Conservation (phyloP, 495 filamentous ascomycete genomes). For the Tuber melanosporum region DNA sequence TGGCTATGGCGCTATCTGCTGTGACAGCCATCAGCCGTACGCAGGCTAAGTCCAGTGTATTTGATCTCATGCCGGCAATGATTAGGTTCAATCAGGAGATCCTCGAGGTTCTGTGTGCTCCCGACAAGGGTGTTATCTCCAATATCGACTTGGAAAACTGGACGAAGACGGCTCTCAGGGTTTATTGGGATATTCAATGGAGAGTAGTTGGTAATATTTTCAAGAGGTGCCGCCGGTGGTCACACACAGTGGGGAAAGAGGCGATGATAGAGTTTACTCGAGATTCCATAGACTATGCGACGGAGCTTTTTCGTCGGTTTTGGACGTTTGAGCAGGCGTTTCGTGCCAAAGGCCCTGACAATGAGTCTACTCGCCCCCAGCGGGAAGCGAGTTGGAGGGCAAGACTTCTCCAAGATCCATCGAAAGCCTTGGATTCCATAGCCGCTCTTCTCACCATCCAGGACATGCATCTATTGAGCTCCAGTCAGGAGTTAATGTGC, state of each 20-base stretch:
- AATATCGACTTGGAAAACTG: constrained; percentile 53
- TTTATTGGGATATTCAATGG: constrained; percentile 82
- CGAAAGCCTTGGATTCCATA: constrained; percentile 31
- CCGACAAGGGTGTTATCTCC: constrained; percentile 69
- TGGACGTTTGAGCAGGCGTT: constrained; percentile 42
- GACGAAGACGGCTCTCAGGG: constrained; percentile 58
- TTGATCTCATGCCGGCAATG: constrained; percentile 61
- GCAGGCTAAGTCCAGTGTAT: constrained; percentile 50
- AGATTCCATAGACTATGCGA: constrained; percentile 87
- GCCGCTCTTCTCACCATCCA: constrained; percentile 38
- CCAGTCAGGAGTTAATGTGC: constrained; percentile 38
- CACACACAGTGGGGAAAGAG: constrained; percentile 59
- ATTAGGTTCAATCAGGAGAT: constrained; percentile 69
- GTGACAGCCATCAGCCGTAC: constrained; percentile 27
- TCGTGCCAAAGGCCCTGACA: constrained; percentile 30
- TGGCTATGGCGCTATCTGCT: constrained; percentile 32
- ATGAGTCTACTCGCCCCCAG: constrained; percentile 22
- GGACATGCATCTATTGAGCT: constrained; percentile 39
- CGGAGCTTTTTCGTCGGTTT: constrained; percentile 62
- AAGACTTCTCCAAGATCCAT: constrained; percentile 38
- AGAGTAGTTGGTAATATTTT: constrained; percentile 72
- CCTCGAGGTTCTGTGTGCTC: constrained; percentile 74
- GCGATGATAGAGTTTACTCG: constrained; percentile 85
- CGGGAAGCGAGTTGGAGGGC: constrained; percentile 29
- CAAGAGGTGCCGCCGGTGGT: constrained; percentile 72